Base-by-base conservation (phyloP, 176 grass and related monocot species). In the Musa beccarii region DNA sequence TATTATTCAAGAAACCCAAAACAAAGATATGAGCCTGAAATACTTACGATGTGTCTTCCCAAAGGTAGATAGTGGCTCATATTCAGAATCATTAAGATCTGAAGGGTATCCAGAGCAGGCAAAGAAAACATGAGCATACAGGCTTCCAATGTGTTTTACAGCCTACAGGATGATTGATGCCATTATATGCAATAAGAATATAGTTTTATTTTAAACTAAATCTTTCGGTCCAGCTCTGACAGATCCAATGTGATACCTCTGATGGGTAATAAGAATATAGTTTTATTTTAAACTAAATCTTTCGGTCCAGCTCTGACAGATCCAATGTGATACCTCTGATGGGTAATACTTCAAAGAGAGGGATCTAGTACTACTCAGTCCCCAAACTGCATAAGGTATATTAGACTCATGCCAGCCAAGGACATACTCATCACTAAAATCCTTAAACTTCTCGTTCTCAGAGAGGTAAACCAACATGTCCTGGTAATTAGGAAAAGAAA, bases 41-140 rank as follows among this genome's bases (percentile, higher is more conserved):
- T 50, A 59, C 90, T 84, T 89, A 99, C 90, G 3, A 78, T 92
- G 91, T 68, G 91, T 92, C 78, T 85, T 89, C 24, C 88, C 83
- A 83, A 99, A 99, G 73, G 89, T 71, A 83, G 81, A 89, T 63
- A 84, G 82, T 68, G 92, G 81, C 70, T 95, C 91, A 84, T 89
- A 99, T 75, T 95, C 96, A 54, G 96, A 91, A 80, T 99, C 96
- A 69, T 75, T 88, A 80, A 91, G 96, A 20, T 99, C 96, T 79
- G 92, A 82, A 77, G 91, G 96, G 71, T 99, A 99, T 75, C 96
- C 96, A 51, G 87, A 88, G 28, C 81, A 89, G 7, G 96, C 87
- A 80, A 94, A 99, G 85, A 95, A 99, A 89, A 95, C 96, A 88
- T 99, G 96, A 66, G 91, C 96, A 88, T 99, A 95, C 23, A 99